Percentiles rank a stretch among this genome's conserved stretches.
phyloP scores from a whole-genome alignment of 768 basidiomycete genomes.

The Amanita exitialis region DNA sequence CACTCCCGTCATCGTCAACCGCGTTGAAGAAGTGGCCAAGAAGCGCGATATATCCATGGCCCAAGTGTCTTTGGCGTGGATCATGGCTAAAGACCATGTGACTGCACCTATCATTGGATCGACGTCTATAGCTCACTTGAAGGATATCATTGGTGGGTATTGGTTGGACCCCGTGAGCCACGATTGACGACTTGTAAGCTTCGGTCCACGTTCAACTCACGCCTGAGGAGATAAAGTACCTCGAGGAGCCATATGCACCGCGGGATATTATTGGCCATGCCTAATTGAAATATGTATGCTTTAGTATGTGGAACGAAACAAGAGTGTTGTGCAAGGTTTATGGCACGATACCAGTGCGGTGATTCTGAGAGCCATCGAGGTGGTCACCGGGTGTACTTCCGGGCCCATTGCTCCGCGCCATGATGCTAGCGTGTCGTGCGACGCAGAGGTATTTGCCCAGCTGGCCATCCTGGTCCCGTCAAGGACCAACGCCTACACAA shows the following conservation, averaged over 20 bases:
- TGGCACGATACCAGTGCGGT: too few species aligned
- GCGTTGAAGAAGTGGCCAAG: slow-evolving; percentile 47
- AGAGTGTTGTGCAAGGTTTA: too few species aligned
- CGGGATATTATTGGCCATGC: background rate
- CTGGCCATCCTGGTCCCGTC: too few species aligned
- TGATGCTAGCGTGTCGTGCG: too few species aligned
- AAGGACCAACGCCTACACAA: too few species aligned
- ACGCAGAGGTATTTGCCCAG: too few species aligned
- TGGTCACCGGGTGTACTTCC: too few species aligned
- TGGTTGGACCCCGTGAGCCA: background rate
- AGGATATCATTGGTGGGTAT: slow-evolving; percentile 36
- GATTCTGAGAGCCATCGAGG: too few species aligned
- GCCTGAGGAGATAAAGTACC: slow-evolving; percentile 1
- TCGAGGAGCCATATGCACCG: background rate
- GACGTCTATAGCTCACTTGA: slow-evolving; percentile 38
- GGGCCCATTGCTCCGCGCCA: too few species aligned
- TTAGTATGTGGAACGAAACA: background rate
- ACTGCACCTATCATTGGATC: slow-evolving; percentile 52
- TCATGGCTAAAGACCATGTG: slow-evolving; percentile 33
- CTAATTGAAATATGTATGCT: background rate
- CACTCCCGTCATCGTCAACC: slow-evolving; percentile 9
- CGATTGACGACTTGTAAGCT: background rate
- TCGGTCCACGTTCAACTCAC: background rate
- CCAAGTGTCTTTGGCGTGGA: slow-evolving; percentile 46
- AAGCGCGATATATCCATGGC: slow-evolving; percentile 45